Evolutionary conservation across 2,329 filamentous ascomycete species (phyloP).

Genomic region (Lachnellula hyalina): DNA sequence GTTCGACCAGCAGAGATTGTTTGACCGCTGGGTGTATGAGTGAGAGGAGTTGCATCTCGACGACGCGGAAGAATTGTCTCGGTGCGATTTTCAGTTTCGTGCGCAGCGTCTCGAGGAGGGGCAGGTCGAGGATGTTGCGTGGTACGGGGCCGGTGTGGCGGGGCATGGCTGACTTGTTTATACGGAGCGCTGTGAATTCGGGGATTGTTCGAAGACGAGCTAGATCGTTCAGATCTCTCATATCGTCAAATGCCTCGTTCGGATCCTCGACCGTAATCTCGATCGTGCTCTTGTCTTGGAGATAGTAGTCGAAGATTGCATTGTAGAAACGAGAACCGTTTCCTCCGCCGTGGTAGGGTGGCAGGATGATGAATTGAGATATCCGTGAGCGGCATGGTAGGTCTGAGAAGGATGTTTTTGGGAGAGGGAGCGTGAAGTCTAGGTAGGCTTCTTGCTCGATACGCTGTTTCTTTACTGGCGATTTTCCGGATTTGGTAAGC

Average conservation of each 20-base stretch:
- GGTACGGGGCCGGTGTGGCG: conserved; percentile 45
- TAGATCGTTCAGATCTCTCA: conserved; percentile 72
- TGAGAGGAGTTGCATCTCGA: conserved; percentile 71
- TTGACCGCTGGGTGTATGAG: conserved; percentile 52
- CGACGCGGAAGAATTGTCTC: conserved; percentile 68
- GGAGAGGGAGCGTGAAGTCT: conserved; percentile 37
- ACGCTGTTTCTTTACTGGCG: conserved; percentile 28
- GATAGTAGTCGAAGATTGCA: conserved; percentile 66
- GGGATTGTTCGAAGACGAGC: conserved; percentile 54
- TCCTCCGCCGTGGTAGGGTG: conserved; percentile 76
- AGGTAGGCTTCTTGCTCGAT: conserved; percentile 25
- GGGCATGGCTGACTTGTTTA: conserved; percentile 48
- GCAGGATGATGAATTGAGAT: conserved; percentile 88
- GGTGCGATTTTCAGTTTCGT: conserved; percentile 64
- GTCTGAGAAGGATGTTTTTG: conserved; percentile 43
- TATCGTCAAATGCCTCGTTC: conserved; percentile 76
- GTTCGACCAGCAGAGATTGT: conserved; percentile 41
- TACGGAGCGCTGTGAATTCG: conserved; percentile 50
- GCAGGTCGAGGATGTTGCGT: conserved; percentile 52
- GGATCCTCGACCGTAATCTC: conserved; percentile 95
- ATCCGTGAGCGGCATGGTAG: conserved; percentile 77
- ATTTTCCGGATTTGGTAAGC: conserved; percentile 39
- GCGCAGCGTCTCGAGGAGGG: conserved; percentile 52
- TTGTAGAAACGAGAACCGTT: conserved; percentile 78
- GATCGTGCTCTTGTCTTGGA: conserved; percentile 55